Conservation (phyloP, 805 yeast species). For the Yarrowia sp. region DNA sequence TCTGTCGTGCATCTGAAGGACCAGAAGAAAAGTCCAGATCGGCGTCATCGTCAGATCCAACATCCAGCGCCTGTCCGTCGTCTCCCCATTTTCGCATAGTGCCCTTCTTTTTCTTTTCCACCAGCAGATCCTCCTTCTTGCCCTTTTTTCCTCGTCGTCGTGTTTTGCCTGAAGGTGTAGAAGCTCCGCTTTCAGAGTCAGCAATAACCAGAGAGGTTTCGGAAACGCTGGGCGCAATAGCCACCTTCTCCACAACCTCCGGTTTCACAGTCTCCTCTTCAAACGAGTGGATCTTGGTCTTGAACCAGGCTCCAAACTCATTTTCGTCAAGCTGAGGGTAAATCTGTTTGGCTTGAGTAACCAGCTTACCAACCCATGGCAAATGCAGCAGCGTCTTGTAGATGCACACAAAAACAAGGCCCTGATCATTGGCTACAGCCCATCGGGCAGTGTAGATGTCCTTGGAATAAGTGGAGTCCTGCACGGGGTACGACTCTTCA, state of each 20-base stretch:
- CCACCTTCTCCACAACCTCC: background rate
- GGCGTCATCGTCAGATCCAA: conserved; percentile 40
- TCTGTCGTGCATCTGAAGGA: conserved; percentile 30
- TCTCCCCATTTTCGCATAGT: conserved; percentile 63
- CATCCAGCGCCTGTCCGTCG: conserved; percentile 56
- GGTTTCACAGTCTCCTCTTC: conserved; percentile 27
- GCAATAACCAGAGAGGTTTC: background rate
- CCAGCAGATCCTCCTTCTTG: conserved; percentile 21
- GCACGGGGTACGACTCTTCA: conserved; percentile 35
- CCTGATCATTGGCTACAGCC: conserved; percentile 45
- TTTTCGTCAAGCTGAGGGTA: conserved; percentile 31
- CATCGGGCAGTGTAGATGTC: conserved; percentile 50
- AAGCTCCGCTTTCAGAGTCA: conserved; percentile 11
- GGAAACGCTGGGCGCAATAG: background rate
- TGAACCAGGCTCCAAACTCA: conserved; percentile 38
- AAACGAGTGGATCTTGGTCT: conserved; percentile 37
- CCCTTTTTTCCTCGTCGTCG: conserved; percentile 31
- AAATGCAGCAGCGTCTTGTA: conserved; percentile 41
- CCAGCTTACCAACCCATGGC: conserved; percentile 38
- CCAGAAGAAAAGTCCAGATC: conserved; percentile 56
- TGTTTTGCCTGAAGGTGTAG: conserved; percentile 15
- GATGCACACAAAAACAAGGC: conserved; percentile 43
- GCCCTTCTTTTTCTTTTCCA: conserved; percentile 32
- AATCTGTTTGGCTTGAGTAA: conserved; percentile 38
- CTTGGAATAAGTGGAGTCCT: conserved; percentile 36